A percentile compares a stretch with the other conserved stretches of the same genome.
These are phyloP conservation scores for Chaetomiaceae sp. DNA, from an alignment of 2,329 filamentous ascomycete genomes.

Conservation along the genomic window DNA sequence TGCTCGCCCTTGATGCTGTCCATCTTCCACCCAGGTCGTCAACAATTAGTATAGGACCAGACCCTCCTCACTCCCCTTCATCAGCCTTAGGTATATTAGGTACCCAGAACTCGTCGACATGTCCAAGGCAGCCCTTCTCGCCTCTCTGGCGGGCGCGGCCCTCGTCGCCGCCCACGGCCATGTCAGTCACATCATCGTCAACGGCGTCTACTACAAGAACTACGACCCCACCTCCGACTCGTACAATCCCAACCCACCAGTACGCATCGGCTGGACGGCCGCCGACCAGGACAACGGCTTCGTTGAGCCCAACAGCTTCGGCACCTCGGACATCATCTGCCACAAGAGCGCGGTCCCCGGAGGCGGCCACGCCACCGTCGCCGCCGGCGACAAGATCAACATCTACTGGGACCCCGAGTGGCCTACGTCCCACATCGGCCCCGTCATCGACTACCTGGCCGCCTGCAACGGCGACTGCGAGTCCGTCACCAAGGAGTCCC, in stretches of 20 bases:
- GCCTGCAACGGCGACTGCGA: constrained; percentile 55
- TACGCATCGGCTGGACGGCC: constrained; percentile 39
- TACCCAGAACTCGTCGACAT: constrained; percentile 10
- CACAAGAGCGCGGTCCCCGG: constrained; percentile 39
- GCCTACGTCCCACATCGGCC: constrained; percentile 44
- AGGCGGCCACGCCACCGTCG: constrained; percentile 34
- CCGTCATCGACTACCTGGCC: constrained; percentile 61
- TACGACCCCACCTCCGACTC: constrained; percentile 39
- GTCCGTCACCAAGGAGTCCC: constrained; percentile 45
- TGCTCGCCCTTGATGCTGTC: not conserved
- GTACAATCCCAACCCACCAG: constrained; percentile 36
- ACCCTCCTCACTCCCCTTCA: too few relatives aligned
- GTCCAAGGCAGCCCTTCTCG: constrained; percentile 20
- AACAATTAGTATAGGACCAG: too few relatives aligned
- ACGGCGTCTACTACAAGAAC: constrained; percentile 39
- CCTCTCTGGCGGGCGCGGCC: constrained; percentile 22
- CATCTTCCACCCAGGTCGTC: not conserved
- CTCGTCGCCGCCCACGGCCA: constrained; percentile 38
- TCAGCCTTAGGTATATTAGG: not conserved
- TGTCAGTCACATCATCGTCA: constrained; percentile 40
- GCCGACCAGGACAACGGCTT: constrained; percentile 47
- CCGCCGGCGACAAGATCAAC: constrained; percentile 38
- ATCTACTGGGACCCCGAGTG: constrained; percentile 39
- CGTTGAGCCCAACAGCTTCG: constrained; percentile 40
- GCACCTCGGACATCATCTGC: constrained; percentile 42